A percentile compares a stretch with the other conserved stretches of the same genome.
phyloP scores from a whole-genome alignment of 306 rosid species.

The Arachis stenosperma region DNA sequence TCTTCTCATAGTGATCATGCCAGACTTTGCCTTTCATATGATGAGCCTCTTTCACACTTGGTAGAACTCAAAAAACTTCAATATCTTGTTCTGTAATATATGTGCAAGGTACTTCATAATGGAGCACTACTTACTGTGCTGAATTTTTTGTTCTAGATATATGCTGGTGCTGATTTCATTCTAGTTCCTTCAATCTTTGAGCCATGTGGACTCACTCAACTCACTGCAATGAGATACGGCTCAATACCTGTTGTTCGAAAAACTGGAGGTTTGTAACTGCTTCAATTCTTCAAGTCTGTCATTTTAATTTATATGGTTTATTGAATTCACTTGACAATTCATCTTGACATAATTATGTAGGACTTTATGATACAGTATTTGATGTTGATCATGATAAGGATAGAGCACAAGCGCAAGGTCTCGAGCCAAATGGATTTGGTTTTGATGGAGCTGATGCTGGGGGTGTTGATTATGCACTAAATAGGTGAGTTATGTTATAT shows the following conservation, averaged over 20 bases:
- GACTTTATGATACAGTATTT: constrained; percentile 87
- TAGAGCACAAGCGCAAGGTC: constrained; percentile 80
- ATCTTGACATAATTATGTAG: constrained; percentile 45
- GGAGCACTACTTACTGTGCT: constrained; percentile 26
- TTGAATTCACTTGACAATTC: constrained; percentile 35
- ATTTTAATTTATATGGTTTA: constrained; percentile 14
- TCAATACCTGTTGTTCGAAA: constrained; percentile 93
- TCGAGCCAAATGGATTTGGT: constrained; percentile 88
- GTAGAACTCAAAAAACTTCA: constrained; percentile 46
- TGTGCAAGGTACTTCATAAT: constrained; percentile 28
- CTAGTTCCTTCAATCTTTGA: constrained; percentile 97
- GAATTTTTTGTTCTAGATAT: constrained; percentile 59
- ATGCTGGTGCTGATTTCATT: constrained; percentile 93
- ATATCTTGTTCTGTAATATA: constrained; percentile 16
- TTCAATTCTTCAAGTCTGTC: not conserved
- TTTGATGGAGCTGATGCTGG: constrained; percentile 90
- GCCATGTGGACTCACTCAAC: constrained; percentile 99
- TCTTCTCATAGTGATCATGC: constrained; percentile 63
- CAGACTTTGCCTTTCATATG: constrained; percentile 86
- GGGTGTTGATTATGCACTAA: constrained; percentile 91
- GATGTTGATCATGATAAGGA: constrained; percentile 81
- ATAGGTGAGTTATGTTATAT: constrained; percentile 58
- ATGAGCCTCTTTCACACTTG: constrained; percentile 98
- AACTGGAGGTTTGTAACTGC: constrained; percentile 67
- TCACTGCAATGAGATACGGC: constrained; percentile 97